These are phyloP conservation scores for Chrysanthemum makinoi DNA, from an alignment of 129 eudicot species.

Conservation along the genomic window DNA sequence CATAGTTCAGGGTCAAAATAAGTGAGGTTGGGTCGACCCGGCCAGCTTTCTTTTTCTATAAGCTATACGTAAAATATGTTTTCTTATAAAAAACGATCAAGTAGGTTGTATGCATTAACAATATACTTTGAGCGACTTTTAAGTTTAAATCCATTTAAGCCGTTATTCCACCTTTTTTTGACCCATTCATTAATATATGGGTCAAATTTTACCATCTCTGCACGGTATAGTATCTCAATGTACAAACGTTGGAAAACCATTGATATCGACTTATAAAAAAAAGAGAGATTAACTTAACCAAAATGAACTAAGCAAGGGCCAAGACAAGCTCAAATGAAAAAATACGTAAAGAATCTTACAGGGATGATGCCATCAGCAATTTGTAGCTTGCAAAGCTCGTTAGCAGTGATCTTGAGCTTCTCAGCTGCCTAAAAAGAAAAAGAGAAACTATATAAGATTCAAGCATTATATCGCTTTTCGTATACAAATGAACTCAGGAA, in stretches of 20 bases:
- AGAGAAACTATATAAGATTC: slow-evolving; percentile 13
- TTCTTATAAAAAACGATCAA: too few species aligned
- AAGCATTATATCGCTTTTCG: not conserved
- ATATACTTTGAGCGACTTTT: not conserved
- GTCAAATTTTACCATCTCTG: too few species aligned
- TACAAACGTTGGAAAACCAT: too few species aligned
- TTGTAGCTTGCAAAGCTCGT: slow-evolving; percentile 62
- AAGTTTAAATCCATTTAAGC: not conserved
- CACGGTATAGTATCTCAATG: too few species aligned
- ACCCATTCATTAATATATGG: too few species aligned
- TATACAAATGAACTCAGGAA: slow-evolving; percentile 10
- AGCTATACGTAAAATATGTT: too few species aligned
- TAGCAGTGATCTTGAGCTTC: slow-evolving; percentile 85
- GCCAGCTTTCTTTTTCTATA: too few species aligned
- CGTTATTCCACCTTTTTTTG: not conserved
- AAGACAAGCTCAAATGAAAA: not conserved
- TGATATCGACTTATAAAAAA: too few species aligned
- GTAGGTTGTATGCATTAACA: not conserved
- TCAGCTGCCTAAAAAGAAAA: slow-evolving; percentile 64
- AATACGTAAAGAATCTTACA: slow-evolving; percentile 31
- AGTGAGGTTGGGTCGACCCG: not conserved
- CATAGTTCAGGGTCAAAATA: too few species aligned
- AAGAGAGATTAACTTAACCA: too few species aligned
- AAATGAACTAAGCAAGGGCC: too few species aligned
- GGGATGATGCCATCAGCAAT: slow-evolving; percentile 75